Base-by-base conservation (phyloP, 768 basidiomycete species). In the Crepidotus variabilis region DNA sequence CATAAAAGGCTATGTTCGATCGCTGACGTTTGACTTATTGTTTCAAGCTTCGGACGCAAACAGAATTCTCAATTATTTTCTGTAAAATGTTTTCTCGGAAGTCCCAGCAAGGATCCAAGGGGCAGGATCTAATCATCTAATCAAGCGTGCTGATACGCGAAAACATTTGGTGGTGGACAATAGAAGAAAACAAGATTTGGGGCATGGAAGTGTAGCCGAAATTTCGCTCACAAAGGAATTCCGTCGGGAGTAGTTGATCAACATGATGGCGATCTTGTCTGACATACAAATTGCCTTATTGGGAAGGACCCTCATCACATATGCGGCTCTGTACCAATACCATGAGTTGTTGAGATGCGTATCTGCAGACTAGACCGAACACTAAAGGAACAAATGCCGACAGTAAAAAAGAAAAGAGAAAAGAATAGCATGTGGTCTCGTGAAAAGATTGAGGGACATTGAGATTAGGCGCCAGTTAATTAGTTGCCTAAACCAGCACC, bases 401-500 rank as follows among this genome's bases (percentile, higher is more conserved):
- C 13, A 5, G 13, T 43, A 3, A 43, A 16, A 3, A 11, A 4
- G 3, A 43, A 43, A 43, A 43, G 5, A 3, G 5, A 43, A 43
- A 16, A 16, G 39, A 16, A 16, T 43, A 16, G 39, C 18, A 43
- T 14, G 39, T 16, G 8, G 3, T 28, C 8, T 28, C 28, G 28
- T 28, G 28, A 28, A 28, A 3, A 28, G 28, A 8, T 28, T 28
- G 28, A 28, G 8, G 28, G 28, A 28, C 28, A 28, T 28, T 28
- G 28, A n/a, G n/a, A n/a, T n/a, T n/a, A n/a, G n/a, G n/a, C 10
- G 14, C 32, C 43, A 23, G n/a, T 50, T 22, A 18, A 54, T 21
- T 51, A 77, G 52, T 81, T 77, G 33, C 90, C 89, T 39, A 92
- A 72, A n/a, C 90, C 88, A 50, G 81, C 78, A 1, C 90, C 91